These are phyloP conservation scores for Vaccinium macrocarpon DNA, from an alignment of 148 eudicot species.

Conservation along the genomic window DNA sequence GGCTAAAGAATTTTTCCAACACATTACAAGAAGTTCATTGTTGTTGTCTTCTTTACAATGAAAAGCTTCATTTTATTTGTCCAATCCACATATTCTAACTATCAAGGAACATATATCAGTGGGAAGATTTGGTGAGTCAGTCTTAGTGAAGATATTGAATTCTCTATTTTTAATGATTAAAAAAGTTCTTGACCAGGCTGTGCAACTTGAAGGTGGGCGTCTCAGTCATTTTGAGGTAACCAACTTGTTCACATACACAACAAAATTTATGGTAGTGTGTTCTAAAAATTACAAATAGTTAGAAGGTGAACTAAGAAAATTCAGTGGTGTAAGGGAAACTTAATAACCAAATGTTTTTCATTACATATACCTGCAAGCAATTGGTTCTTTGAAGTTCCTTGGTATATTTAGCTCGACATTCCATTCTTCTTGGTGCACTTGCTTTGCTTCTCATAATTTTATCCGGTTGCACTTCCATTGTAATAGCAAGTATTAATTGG, in stretches of 20 bases:
- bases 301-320: not conserved
- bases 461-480: not conserved
- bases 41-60: conserved; percentile 6
- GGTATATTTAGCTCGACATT: not conserved
- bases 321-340: not conserved
- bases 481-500: not conserved
- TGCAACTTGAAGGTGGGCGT: conserved; percentile 54
- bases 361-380: not conserved
- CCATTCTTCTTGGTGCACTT: not conserved
- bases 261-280: not conserved
- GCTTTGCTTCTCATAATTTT: not conserved
- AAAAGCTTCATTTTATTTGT: conserved; percentile 32
- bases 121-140: conserved; percentile 62
- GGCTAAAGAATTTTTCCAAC: not conserved
- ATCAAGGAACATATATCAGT: conserved; percentile 81
- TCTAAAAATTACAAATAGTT: not conserved
- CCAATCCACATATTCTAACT: conserved; percentile 83
- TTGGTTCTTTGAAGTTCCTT: not conserved
- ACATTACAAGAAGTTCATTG: not conserved
- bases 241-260: not conserved
- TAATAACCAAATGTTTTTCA: not conserved
- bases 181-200: conserved; percentile 56
- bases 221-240: conserved; percentile 94
- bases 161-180: conserved; percentile 48
- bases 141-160: conserved; percentile 46